Conservation (phyloP, 139 green algal species). For the Chlorella sp. region DNA sequence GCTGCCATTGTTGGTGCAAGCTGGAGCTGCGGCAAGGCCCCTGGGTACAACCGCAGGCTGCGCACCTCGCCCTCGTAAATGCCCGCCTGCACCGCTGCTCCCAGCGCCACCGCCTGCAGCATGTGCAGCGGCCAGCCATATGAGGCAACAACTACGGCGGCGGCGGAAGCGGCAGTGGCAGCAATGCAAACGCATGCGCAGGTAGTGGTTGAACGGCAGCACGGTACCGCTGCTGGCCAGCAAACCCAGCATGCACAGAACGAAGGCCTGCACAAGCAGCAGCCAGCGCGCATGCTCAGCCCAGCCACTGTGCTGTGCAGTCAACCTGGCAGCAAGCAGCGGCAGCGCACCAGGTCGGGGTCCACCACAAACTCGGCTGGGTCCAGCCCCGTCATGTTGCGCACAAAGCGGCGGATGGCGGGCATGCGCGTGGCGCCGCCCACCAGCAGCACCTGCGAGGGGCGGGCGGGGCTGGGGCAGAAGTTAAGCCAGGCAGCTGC, state of each 20-base stretch:
- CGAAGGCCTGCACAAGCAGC: neutral
- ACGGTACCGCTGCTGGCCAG: no score
- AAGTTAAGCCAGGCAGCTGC: no score
- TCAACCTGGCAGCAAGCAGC: neutral
- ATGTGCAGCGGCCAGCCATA: no score
- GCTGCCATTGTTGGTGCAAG: no score
- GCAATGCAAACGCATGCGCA: no score
- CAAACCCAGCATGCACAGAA: neutral
- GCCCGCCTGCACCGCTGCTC: conserved; percentile 86
- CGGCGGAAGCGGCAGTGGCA: no score
- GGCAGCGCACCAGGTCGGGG: conserved; percentile 69
- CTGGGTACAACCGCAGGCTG: no score
- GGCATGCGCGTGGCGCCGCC: conserved; percentile 90
- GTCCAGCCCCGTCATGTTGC: conserved; percentile 86
- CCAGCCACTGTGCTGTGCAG: no score
- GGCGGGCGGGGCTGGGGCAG: no score
- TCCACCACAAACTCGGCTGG: conserved; percentile 61
- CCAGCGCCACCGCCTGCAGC: conserved; percentile 79
- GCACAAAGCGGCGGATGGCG: conserved; percentile 73
- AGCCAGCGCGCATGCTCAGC: neutral
- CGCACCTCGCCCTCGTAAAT: conserved; percentile 71
- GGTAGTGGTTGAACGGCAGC: no score
- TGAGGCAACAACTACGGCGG: neutral
- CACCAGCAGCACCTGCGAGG: conserved; percentile 80
- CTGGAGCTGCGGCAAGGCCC: no score